Percentiles rank a stretch among this genome's conserved stretches.
These are phyloP conservation scores for Sporisorium sorghi DNA, from an alignment of 1,284 basidiomycete genomes.

Conservation along the genomic window DNA sequence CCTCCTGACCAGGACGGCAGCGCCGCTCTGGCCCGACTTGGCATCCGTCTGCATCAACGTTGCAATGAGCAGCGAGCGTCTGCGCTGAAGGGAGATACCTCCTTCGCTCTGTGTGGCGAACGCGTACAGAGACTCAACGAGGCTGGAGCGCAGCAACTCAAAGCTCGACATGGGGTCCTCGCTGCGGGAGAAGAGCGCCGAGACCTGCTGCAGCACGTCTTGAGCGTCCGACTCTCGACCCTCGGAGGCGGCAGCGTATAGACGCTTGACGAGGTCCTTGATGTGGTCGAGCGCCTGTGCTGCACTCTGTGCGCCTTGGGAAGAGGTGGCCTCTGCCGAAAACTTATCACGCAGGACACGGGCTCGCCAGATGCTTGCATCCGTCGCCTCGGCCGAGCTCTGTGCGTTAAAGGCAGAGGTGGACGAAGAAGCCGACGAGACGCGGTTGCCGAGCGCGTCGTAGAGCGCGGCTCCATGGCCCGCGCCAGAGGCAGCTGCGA, in stretches of 20 bases:
- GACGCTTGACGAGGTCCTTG: slow-evolving; percentile 48
- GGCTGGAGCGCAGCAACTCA: slow-evolving; percentile 90
- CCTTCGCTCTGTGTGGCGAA: slow-evolving; percentile 77
- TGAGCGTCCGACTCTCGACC: slow-evolving; percentile 21
- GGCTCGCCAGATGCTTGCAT: slow-evolving; percentile 64
- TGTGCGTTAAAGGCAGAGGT: slow-evolving; percentile 29
- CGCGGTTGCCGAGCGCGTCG: slow-evolving; percentile 25
- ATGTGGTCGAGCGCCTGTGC: slow-evolving; percentile 59
- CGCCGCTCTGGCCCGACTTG: slow-evolving; percentile 31
- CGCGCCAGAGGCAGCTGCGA: slow-evolving; percentile 35
- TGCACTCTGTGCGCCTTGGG: slow-evolving; percentile 52
- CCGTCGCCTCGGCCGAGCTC: slow-evolving; percentile 46
- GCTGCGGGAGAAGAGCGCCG: slow-evolving; percentile 80
- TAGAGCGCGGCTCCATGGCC: slow-evolving; percentile 15
- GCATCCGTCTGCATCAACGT: slow-evolving; percentile 47
- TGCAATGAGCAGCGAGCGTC: slow-evolving; percentile 49
- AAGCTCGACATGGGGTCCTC: slow-evolving; percentile 87
- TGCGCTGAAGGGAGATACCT: slow-evolving; percentile 35
- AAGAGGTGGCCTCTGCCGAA: slow-evolving; percentile 43
- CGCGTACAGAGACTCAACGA: slow-evolving; percentile 85
- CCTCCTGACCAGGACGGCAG: slow-evolving; percentile 51
- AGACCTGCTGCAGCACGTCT: slow-evolving; percentile 78
- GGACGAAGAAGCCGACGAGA: slow-evolving; percentile 25
- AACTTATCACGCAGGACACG: slow-evolving; percentile 59
- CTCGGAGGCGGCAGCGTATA: slow-evolving; percentile 71